A percentile compares a stretch with the other conserved stretches of the same genome.
These are phyloP conservation scores for Spergularia azorica DNA, from an alignment of 179 eudicot species.

Conservation along the genomic window DNA sequence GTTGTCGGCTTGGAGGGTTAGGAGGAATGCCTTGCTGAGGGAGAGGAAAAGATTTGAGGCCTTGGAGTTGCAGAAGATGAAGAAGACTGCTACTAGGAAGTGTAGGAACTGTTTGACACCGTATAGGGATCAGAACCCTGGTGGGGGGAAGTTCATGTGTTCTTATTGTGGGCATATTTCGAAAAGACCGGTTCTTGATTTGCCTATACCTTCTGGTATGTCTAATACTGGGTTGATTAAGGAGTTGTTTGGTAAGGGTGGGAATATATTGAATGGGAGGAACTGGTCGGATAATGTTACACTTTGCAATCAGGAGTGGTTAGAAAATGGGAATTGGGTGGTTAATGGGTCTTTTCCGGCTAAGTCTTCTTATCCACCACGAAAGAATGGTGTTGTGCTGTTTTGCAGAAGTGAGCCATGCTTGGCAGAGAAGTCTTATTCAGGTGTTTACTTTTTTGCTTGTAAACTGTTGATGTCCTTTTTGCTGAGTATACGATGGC, in stretches of 20 bases:
- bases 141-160: constrained; percentile 95
- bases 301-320: constrained; percentile 74
- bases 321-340: constrained; percentile 81
- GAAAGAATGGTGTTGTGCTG: constrained; percentile 48
- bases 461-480: constrained; percentile 52
- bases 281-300: constrained; percentile 75
- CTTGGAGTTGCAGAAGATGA: constrained; percentile 79
- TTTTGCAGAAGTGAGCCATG: constrained; percentile 60
- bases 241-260: constrained; percentile 86
- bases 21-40: constrained; percentile 76
- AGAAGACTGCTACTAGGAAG: constrained; percentile 89
- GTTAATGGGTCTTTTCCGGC: constrained; percentile 57
- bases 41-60: constrained; percentile 89
- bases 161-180: constrained; percentile 95
- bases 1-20: constrained; percentile 80
- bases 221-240: constrained; percentile 76
- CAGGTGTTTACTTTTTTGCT: constrained; percentile 50
- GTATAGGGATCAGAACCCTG: constrained; percentile 87
- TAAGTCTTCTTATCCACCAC: constrained; percentile 45
- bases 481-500: constrained; percentile 60
- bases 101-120: constrained; percentile 94
- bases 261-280: constrained; percentile 77
- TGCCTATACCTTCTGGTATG: constrained; percentile 72
- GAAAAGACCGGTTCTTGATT: constrained; percentile 87
- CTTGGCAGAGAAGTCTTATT: constrained; percentile 67